A percentile compares a stretch with the other conserved stretches of the same genome.
These are phyloP conservation scores for Elaeagnus macrophylla DNA, from an alignment of 306 rosid species.

Conservation along the genomic window DNA sequence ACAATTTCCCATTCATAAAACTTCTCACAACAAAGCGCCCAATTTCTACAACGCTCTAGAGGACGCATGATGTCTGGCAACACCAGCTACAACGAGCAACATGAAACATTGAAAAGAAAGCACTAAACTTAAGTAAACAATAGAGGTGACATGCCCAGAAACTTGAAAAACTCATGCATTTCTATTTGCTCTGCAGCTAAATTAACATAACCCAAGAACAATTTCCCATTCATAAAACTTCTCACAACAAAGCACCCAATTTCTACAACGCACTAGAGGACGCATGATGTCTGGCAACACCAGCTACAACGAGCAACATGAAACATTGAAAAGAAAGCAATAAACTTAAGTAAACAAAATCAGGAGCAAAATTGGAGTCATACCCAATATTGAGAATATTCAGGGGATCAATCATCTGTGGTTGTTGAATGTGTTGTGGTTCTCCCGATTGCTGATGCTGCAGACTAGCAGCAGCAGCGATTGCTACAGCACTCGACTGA, in stretches of 20 bases:
- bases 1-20: no score
- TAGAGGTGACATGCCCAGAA: not conserved
- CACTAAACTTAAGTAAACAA: not conserved
- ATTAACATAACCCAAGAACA: no score
- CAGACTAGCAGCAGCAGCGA: conserved; percentile 60
- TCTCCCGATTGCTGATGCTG: conserved; percentile 38
- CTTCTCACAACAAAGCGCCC: no score
- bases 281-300: not conserved
- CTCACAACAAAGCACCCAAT: no score
- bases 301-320: not conserved
- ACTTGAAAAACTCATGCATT: no score
- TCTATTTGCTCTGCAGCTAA: no score
- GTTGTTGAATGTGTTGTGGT: conserved; percentile 52
- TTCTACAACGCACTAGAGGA: no score
- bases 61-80: not conserved
- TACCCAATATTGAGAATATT: conserved; percentile 92
- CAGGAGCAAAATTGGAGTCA: conserved; percentile 1
- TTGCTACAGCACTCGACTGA: conserved; percentile 75
- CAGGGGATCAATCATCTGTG: conserved; percentile 85
- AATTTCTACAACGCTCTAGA: no score
- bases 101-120: not conserved
- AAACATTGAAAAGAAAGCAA: not conserved
- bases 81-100: not conserved
- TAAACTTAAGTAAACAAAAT: not conserved
- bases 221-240: no score